Percentiles rank a stretch among this genome's conserved stretches.
Evolutionary conservation across 2,329 filamentous ascomycete species (phyloP).

Genomic region (Leptoxyphium fumago): DNA sequence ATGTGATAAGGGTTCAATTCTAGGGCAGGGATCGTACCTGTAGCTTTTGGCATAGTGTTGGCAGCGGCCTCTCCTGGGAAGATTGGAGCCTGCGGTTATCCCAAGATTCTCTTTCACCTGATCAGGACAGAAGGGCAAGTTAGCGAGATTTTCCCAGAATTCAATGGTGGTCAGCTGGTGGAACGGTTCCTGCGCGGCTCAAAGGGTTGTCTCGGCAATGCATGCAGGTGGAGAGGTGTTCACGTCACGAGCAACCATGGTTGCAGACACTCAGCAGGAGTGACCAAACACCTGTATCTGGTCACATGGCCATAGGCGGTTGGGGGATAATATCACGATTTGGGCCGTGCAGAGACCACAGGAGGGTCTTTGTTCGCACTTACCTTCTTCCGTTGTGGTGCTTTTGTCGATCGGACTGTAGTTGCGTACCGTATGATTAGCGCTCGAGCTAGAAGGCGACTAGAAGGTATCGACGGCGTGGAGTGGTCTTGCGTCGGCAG

Average conservation of each 20-base stretch:
- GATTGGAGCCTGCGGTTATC: constrained; percentile 38
- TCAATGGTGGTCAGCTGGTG: not conserved
- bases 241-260: too few species aligned
- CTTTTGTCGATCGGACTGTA: constrained; percentile 15
- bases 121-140: not conserved
- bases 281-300: too few species aligned
- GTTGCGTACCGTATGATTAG: not conserved
- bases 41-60: constrained; percentile 40
- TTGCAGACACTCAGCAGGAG: too few species aligned
- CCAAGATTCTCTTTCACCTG: constrained; percentile 38
- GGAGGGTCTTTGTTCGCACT: not conserved
- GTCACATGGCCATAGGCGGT: too few species aligned
- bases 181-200: not conserved
- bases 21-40: not conserved
- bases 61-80: constrained; percentile 39
- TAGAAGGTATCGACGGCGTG: not conserved
- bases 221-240: too few species aligned
- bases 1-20: too few species aligned
- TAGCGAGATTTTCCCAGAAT: not conserved
- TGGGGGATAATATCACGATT: too few species aligned
- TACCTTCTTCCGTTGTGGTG: constrained; percentile 16
- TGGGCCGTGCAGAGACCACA: too few species aligned
- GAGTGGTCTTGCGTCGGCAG: not conserved
- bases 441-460: not conserved
- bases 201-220: too few species aligned